phyloP scores from a whole-genome alignment of 305 asterid species.

The Caryopteris hybrid region DNA sequence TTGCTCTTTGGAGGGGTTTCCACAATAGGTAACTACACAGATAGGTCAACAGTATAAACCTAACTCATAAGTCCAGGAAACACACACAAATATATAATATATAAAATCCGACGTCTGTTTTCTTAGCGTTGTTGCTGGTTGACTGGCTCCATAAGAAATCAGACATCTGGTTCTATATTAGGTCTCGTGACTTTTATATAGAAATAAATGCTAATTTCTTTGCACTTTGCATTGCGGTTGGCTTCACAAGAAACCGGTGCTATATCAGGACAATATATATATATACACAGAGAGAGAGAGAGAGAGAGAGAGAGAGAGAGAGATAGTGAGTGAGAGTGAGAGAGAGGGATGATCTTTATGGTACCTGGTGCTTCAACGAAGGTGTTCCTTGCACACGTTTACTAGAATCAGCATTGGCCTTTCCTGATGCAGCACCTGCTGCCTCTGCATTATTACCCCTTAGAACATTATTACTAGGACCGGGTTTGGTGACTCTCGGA shows the following conservation, averaged over 20 bases:
- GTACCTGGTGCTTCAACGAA: conserved; percentile 79
- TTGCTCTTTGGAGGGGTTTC: conserved; percentile 69
- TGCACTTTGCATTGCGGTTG: too few relatives aligned
- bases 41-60: conserved; percentile 20
- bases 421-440: conserved; percentile 31
- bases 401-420: conserved; percentile 38
- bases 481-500: conserved; percentile 45
- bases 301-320: neutral
- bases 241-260: too few relatives aligned
- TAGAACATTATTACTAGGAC: conserved; percentile 27
- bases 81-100: too few relatives aligned
- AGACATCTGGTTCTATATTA: too few relatives aligned
- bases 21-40: conserved; percentile 47
- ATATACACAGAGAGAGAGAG: too few relatives aligned
- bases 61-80: neutral
- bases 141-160: too few relatives aligned
- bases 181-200: too few relatives aligned
- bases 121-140: too few relatives aligned
- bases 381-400: conserved; percentile 43
- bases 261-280: too few relatives aligned
- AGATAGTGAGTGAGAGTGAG: neutral
- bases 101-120: neutral
- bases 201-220: too few relatives aligned
- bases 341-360: neutral
- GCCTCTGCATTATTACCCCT: conserved; percentile 45